Evolutionary conservation across 2,329 filamentous ascomycete species (phyloP).

Genomic region (Allantophomopsis cytisporea): DNA sequence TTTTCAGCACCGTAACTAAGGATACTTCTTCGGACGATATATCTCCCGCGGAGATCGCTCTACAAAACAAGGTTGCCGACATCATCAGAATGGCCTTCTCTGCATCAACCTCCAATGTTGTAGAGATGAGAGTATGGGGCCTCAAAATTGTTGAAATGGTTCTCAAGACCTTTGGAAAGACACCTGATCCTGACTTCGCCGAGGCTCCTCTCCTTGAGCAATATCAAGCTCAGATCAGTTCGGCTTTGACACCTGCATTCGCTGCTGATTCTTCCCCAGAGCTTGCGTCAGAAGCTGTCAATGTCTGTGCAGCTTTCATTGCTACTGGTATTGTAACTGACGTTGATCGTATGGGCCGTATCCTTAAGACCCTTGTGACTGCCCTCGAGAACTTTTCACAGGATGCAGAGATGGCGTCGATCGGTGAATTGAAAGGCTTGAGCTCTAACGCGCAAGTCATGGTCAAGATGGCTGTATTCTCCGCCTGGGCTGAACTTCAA

Average conservation of each 20-base stretch:
- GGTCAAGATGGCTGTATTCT: conserved; percentile 96
- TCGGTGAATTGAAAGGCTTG: conserved; percentile 83
- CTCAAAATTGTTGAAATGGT: conserved; percentile 89
- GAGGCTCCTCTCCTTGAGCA: conserved; percentile 94
- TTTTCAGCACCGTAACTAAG: conserved; percentile 67
- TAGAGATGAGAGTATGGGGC: conserved; percentile 81
- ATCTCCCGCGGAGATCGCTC: conserved; percentile 60
- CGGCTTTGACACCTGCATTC: conserved; percentile 90
- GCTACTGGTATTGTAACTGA: conserved; percentile 95
- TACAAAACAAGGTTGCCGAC: conserved; percentile 79
- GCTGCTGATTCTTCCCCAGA: conserved; percentile 92
- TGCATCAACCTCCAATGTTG: conserved; percentile 84
- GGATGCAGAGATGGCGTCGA: conserved; percentile 68
- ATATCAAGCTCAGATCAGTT: conserved; percentile 97
- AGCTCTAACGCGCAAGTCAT: conserved; percentile 96
- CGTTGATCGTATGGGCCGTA: conserved; percentile 96
- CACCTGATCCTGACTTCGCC: conserved; percentile 92
- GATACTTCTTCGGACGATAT: conserved; percentile 68
- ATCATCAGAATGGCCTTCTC: conserved; percentile 96
- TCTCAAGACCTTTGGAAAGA: conserved; percentile 90
- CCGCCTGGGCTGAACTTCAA: conserved; percentile 93
- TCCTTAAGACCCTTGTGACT: conserved; percentile 82
- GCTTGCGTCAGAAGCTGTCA: conserved; percentile 87
- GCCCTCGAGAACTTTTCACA: conserved; percentile 85
- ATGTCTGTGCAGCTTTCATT: conserved; percentile 96